Conservation (phyloP, 805 yeast species). For the Zygoascus biomembranicola region DNA sequence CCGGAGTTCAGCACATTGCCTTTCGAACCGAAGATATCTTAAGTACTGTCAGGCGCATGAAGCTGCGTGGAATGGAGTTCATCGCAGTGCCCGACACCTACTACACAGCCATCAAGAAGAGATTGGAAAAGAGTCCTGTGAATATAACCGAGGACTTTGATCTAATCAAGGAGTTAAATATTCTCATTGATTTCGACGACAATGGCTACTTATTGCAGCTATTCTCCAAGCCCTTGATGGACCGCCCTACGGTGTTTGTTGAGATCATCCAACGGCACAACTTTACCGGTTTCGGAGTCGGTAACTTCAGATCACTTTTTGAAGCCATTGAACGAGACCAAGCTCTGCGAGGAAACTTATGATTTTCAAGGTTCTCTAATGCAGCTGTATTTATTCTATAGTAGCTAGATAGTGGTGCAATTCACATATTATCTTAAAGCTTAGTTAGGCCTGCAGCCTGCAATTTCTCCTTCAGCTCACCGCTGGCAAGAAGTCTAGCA, state of each 20-base stretch:
- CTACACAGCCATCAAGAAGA: slow-evolving; percentile 41
- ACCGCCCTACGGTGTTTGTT: slow-evolving; percentile 73
- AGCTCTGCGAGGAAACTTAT: slow-evolving; percentile 51
- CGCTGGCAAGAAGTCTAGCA: slow-evolving; percentile 13
- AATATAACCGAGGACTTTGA: slow-evolving; percentile 45
- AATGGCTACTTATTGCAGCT: slow-evolving; percentile 71
- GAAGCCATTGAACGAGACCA: slow-evolving; percentile 79
- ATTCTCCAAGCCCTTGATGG: slow-evolving; percentile 68
- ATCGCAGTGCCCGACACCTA: slow-evolving; percentile 51
- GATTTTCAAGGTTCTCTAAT: not conserved
- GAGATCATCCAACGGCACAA: slow-evolving; percentile 75
- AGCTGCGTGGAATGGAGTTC: slow-evolving; percentile 60
- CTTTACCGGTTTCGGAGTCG: slow-evolving; percentile 84
- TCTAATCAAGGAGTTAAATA: slow-evolving; percentile 37
- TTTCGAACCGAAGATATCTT: slow-evolving; percentile 55
- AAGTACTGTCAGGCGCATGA: slow-evolving; percentile 44
- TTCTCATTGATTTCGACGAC: slow-evolving; percentile 71
- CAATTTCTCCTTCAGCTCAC: slow-evolving; percentile 14
- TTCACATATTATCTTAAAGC: not conserved
- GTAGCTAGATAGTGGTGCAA: slow-evolving; percentile 3
- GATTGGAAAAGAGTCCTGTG: slow-evolving; percentile 39
- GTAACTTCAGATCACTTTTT: slow-evolving; percentile 75
- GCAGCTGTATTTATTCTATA: not conserved
- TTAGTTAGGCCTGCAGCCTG: slow-evolving; percentile 9
- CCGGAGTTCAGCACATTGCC: slow-evolving; percentile 83